A percentile compares a stretch with the other conserved stretches of the same genome.
Evolutionary conservation across 352 stramenopile genomes (phyloP).

Genomic region (Elongisporangium prolatum): DNA sequence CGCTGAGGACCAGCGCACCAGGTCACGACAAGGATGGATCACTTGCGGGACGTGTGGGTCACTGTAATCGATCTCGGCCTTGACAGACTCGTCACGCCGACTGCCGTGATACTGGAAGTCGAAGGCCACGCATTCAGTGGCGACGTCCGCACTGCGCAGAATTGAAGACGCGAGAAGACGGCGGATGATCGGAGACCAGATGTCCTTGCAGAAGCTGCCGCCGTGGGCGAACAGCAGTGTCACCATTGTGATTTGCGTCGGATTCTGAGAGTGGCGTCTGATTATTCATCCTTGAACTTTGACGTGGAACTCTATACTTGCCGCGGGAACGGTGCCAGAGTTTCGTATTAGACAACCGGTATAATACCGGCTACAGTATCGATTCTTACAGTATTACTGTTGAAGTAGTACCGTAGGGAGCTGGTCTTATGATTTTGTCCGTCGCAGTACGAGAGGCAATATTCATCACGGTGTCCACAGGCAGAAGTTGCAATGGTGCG

Average conservation of each 20-base stretch:
- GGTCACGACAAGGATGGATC: constrained; percentile 18
- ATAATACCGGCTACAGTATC: no score
- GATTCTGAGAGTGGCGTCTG: neutral
- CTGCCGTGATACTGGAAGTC: constrained; percentile 37
- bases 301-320: no score
- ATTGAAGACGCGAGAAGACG: constrained; percentile 20
- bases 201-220: constrained; percentile 36
- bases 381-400: no score
- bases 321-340: no score
- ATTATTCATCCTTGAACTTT: no score
- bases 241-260: no score
- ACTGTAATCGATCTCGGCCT: constrained; percentile 9
- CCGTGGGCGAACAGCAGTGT: constrained; percentile 42
- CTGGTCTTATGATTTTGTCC: neutral
- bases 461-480: neutral
- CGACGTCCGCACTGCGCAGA: constrained; percentile 9
- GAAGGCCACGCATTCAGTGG: constrained; percentile 20
- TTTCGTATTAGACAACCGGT: no score
- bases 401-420: no score
- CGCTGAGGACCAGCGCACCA: constrained; percentile 15
- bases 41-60: constrained; percentile 15
- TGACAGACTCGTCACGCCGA: constrained; percentile 26
- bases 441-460: neutral
- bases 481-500: neutral
- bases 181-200: constrained; percentile 36